These are phyloP conservation scores for Talaromyces pinophilus DNA, from an alignment of 2,329 filamentous ascomycete species.

Conservation along the genomic window DNA sequence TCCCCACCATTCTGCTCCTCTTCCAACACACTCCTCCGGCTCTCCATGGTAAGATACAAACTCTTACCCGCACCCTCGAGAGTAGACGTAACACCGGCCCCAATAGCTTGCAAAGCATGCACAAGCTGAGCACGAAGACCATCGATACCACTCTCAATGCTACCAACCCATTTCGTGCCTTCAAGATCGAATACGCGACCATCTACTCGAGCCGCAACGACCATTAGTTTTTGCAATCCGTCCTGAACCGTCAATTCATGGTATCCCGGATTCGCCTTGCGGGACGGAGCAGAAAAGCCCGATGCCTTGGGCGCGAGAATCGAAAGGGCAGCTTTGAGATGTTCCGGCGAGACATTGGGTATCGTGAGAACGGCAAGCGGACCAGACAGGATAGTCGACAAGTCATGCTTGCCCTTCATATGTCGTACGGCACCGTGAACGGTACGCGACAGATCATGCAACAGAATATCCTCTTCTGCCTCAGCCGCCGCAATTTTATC, in stretches of 20 bases:
- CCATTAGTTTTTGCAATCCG: conserved; percentile 80
- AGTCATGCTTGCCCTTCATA: conserved; percentile 57
- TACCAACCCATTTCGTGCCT: conserved; percentile 69
- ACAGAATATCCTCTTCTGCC: conserved; percentile 45
- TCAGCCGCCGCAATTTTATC: conserved; percentile 25
- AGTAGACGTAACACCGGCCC: conserved; percentile 72
- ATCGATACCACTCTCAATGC: conserved; percentile 78
- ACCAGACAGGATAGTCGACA: conserved; percentile 77
- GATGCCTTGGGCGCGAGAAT: conserved; percentile 72
- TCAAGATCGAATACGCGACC: conserved; percentile 78
- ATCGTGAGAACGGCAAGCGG: conserved; percentile 79
- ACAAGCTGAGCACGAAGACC: conserved; percentile 81
- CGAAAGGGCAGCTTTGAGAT: conserved; percentile 77
- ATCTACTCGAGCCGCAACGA: conserved; percentile 85
- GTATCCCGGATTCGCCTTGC: conserved; percentile 75
- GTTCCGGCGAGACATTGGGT: conserved; percentile 77
- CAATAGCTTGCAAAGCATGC: conserved; percentile 74
- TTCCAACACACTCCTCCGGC: conserved; percentile 76
- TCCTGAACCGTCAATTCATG: conserved; percentile 76
- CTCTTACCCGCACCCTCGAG: conserved; percentile 78
- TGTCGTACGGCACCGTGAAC: conserved; percentile 55
- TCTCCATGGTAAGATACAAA: conserved; percentile 85
- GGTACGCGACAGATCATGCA: conserved; percentile 60
- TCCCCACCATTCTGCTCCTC: conserved; percentile 58
- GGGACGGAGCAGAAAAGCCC: conserved; percentile 74